These are phyloP conservation scores for Petasospora rhodanensis DNA, from an alignment of 1,139 yeast genomes.

Conservation along the genomic window DNA sequence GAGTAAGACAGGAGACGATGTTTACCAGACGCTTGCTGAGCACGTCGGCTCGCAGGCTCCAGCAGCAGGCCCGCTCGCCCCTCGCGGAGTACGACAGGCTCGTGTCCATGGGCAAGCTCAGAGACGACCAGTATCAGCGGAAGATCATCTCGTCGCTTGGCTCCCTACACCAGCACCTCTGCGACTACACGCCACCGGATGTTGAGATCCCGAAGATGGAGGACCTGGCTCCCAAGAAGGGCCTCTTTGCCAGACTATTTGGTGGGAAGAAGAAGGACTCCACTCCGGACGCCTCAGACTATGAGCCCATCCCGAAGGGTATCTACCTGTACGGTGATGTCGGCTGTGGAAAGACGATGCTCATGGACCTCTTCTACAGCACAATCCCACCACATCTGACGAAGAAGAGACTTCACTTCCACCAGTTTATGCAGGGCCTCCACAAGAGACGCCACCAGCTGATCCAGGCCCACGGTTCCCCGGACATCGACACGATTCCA, in stretches of 20 bases:
- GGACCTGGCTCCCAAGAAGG: conserved; percentile 42
- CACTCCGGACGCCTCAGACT: conserved; percentile 12
- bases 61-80: conserved; percentile 35
- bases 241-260: conserved; percentile 27
- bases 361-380: conserved; percentile 89
- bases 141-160: conserved; percentile 55
- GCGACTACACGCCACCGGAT: conserved; percentile 52
- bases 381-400: conserved; percentile 76
- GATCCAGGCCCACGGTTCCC: conserved; percentile 51
- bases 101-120: conserved; percentile 47
- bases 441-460: conserved; percentile 85
- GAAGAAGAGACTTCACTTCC: conserved; percentile 84
- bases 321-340: conserved; percentile 94
- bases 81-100: conserved; percentile 55
- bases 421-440: conserved; percentile 91
- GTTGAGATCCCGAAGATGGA: conserved; percentile 19
- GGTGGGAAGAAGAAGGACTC: conserved; percentile 11
- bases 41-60: conserved; percentile 4
- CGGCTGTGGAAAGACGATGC: conserved; percentile 97
- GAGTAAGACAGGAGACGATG: neutral
- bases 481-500: conserved; percentile 80
- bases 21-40: conserved; percentile 5
- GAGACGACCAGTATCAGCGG: conserved; percentile 64
- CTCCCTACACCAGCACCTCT: conserved; percentile 44
- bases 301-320: conserved; percentile 57